A percentile compares a stretch with the other conserved stretches of the same genome.
Conservation (phyloP, 176 grass and related monocot species). For the Puya raimondii region DNA sequence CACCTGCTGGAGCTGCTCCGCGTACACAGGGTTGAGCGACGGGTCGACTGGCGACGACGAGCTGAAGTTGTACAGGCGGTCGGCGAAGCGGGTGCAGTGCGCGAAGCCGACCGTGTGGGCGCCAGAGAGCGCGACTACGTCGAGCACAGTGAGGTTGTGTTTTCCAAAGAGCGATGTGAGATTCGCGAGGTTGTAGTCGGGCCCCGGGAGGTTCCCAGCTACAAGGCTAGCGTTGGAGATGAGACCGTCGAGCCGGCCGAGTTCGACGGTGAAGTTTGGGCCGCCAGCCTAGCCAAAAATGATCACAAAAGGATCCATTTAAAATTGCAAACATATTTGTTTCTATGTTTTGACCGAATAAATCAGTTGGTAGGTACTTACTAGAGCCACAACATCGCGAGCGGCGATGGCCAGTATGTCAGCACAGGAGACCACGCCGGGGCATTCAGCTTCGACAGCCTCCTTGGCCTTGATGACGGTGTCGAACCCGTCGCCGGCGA, state of each 20-base stretch:
- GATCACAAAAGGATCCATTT: neutral
- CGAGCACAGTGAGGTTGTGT: conserved; percentile 18
- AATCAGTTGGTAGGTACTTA: conserved; percentile 14
- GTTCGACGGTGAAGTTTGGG: conserved; percentile 44
- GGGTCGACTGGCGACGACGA: conserved; percentile 8
- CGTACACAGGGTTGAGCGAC: conserved; percentile 22
- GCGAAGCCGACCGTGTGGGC: conserved; percentile 70
- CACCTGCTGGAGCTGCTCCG: conserved; percentile 29
- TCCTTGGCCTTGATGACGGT: conserved; percentile 50
- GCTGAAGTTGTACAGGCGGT: conserved; percentile 38
- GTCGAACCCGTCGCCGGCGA: conserved; percentile 58
- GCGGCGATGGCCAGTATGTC: conserved; percentile 64
- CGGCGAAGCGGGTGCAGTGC: conserved; percentile 46
- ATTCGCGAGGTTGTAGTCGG: conserved; percentile 21
- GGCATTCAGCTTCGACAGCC: conserved; percentile 45
- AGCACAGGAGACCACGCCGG: conserved; percentile 60
- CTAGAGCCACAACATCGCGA: conserved; percentile 50
- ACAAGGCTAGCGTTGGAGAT: conserved; percentile 38
- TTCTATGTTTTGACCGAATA: neutral
- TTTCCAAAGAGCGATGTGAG: conserved; percentile 26
- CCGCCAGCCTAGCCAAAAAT: conserved; percentile 36
- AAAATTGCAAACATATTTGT: too few species aligned
- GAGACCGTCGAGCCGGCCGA: conserved; percentile 39
- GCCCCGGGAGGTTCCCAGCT: conserved; percentile 7
- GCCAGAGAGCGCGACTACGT: conserved; percentile 52